Evolutionary conservation across 2,329 filamentous ascomycete genomes (phyloP), one percentile per base, ranked within the genome.

Genomic region (Monosporascus ibericus): DNA sequence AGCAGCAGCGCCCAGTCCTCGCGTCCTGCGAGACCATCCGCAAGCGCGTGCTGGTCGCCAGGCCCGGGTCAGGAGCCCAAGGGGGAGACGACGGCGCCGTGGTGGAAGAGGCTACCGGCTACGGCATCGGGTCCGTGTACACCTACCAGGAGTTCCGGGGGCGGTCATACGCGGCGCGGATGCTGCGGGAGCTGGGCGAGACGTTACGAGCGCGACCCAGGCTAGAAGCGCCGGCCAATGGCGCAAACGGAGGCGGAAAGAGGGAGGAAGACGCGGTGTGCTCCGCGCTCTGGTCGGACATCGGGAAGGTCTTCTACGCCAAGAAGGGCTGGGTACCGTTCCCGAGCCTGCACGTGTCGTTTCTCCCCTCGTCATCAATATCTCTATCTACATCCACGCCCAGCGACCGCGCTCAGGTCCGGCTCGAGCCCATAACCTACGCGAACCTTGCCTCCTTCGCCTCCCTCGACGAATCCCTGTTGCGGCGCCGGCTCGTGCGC

Each of bases 261-360:
- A 51, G 50, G 1, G 55, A 56, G 38, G 60, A 70, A 42, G 60
- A 57, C 48, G 63, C 58, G 38, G 63, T 82, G 15, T 94, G 92
- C 68, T 92, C 88, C 1, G 80, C 95, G 7, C 76, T 96, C 8
- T 96, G 85, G 70, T 95, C 90, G 8, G 90, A 95, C 63, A 91
- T 95, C 58, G 90, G 92, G 20, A 87, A 90, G 74, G 73, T 75
- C 39, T 96, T 91, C 70, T 96, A 96, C 71, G 81, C 86, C 3
- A 77, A 75, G 34, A 77, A 83, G 57, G 90, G 90, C 46, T 96
- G 92, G 92, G 77, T 82, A 48, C 78, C 84, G 0, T 92, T 87
- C 61, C 76, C 80, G 20, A 92, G 88, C 53, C 76, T 79, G 1
- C 91, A 96, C 66, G 75, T 95, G 44, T 76, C 79, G 34, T 79